A percentile compares a stretch with the other conserved stretches of the same genome.
phyloP scores from a whole-genome alignment of 2,329 filamentous ascomycete genomes.

The Thelonectria rubi region DNA sequence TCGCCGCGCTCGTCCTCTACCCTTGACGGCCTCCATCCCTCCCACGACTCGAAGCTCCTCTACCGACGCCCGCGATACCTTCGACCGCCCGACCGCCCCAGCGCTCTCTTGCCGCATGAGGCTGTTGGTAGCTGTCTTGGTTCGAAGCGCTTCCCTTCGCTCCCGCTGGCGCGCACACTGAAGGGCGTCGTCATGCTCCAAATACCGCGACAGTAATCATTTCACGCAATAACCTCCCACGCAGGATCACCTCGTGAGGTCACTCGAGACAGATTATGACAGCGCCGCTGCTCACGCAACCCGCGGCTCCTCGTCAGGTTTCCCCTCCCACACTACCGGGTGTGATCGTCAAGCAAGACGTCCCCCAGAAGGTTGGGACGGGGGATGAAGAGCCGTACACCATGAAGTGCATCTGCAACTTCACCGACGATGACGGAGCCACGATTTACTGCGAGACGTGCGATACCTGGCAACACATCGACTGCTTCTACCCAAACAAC shows the following conservation, averaged over 20 bases:
- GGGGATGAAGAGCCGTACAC: conserved; percentile 84
- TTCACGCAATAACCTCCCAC: conserved; percentile 50
- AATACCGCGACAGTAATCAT: conserved; percentile 61
- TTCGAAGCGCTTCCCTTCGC: conserved; percentile 33
- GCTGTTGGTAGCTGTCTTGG: conserved; percentile 29
- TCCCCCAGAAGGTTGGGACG: conserved; percentile 59
- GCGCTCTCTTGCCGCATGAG: conserved; percentile 36
- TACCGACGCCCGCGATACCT: conserved; percentile 30
- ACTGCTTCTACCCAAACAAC: conserved; percentile 88
- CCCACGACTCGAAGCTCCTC: conserved; percentile 28
- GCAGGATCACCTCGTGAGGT: conserved; percentile 53
- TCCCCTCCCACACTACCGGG: conserved; percentile 49
- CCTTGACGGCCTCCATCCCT: conserved; percentile 31
- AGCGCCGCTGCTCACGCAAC: conserved; percentile 64
- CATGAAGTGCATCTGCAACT: conserved; percentile 98
- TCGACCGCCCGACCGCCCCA: conserved; percentile 17
- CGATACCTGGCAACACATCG: conserved; percentile 98
- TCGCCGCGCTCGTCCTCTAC: conserved; percentile 32
- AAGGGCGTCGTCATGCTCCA: conserved; percentile 68
- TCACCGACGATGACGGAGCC: conserved; percentile 93
- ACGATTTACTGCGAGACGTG: conserved; percentile 97
- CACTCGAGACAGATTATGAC: conserved; percentile 66
- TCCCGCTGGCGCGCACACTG: conserved; percentile 52
- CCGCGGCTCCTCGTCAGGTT: conserved; percentile 64
- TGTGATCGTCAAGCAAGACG: conserved; percentile 51